A percentile compares a stretch with the other conserved stretches of the same genome.
Conservation (phyloP, 441 rosid genomes). For the Francoa sonchifolia region DNA sequence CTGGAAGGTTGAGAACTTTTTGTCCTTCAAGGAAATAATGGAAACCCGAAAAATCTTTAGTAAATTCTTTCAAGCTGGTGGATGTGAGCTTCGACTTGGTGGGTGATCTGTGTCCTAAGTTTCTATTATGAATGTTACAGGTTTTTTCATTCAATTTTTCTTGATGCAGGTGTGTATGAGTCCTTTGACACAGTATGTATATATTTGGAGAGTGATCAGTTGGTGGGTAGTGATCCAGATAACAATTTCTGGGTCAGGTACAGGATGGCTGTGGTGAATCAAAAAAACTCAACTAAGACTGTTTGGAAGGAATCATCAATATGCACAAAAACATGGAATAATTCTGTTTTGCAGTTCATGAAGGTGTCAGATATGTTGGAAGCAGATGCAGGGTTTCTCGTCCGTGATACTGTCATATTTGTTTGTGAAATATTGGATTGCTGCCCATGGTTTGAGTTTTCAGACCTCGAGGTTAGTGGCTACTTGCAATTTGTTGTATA, state of each 20-base stretch:
- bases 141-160: conserved; percentile 22
- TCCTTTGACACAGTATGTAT: conserved; percentile 97
- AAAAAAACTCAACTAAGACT: conserved; percentile 81
- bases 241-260: conserved; percentile 98
- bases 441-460: conserved; percentile 99
- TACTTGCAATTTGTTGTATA: not conserved
- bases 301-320: conserved; percentile 99
- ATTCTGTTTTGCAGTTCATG: conserved; percentile 97
- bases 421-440: conserved; percentile 98
- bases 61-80: conserved; percentile 96
- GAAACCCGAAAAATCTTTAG: conserved; percentile 95
- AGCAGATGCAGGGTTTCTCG: conserved; percentile 96
- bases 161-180: conserved; percentile 88
- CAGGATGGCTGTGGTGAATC: conserved; percentile 95
- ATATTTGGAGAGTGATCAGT: conserved; percentile 96
- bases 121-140: conserved; percentile 4
- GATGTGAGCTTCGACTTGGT: conserved; percentile 99
- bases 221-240: conserved; percentile 79
- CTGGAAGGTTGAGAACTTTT: conserved; percentile 96
- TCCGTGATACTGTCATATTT: conserved; percentile 95
- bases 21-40: conserved; percentile 93
- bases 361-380: conserved; percentile 98
- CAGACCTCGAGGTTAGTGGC: conserved; percentile 88
- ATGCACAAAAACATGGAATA: conserved; percentile 99
- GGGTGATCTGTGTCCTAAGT: conserved; percentile 22